Evolutionary conservation across 75 land plant genomes (phyloP).

Genomic region (Pinus albicaulis): DNA sequence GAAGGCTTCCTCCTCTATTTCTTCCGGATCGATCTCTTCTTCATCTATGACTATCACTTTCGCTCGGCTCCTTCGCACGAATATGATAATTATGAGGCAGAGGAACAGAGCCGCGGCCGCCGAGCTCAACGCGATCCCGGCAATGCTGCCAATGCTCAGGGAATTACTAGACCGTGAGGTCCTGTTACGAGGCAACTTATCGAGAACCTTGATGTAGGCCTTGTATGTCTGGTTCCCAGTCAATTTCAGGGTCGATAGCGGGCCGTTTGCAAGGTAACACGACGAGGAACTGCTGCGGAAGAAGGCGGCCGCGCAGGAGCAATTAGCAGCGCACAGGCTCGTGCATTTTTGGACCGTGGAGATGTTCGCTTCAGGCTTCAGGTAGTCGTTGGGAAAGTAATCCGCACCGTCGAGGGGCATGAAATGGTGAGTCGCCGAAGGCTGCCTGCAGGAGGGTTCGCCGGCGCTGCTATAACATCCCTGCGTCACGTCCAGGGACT

Average conservation of each 20-base stretch:
- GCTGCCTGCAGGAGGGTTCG: not conserved
- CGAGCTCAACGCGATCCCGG: no score
- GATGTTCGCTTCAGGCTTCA: not conserved
- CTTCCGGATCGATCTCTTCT: constrained; percentile 5
- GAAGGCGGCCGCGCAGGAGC: constrained; percentile 9
- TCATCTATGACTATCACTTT: not conserved
- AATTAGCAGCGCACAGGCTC: not conserved
- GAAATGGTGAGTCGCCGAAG: not conserved
- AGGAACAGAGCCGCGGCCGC: no score
- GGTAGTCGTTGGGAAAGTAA: no score
- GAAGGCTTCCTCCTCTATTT: constrained; percentile 12
- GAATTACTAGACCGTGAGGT: not conserved
- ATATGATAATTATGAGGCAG: no score
- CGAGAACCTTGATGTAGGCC: not conserved
- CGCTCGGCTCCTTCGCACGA: not conserved
- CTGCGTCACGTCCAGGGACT: no score
- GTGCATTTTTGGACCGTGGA: not conserved
- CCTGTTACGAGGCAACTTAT: not conserved
- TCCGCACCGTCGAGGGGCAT: no score
- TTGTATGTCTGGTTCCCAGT: not conserved
- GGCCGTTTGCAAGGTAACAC: not conserved
- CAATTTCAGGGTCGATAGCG: not conserved
- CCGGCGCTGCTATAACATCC: not conserved
- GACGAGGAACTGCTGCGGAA: not conserved
- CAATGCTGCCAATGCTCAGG: no score